phyloP scores from a whole-genome alignment of 805 yeast species.

The Lipomyces sp. region DNA sequence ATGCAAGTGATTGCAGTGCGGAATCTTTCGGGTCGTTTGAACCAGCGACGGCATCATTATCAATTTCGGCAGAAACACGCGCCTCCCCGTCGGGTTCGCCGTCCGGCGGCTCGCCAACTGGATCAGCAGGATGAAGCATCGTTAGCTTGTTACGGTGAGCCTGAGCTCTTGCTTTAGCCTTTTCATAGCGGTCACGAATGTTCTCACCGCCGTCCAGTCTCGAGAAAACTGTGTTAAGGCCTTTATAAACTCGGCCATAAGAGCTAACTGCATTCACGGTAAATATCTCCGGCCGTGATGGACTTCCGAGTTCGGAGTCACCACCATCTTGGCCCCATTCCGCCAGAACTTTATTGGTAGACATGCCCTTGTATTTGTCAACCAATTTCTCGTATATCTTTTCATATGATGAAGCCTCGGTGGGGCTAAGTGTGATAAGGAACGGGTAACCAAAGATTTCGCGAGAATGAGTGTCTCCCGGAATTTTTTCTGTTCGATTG shows the following conservation, averaged over 20 bases:
- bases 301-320: constrained; percentile 12
- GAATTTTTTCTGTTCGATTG: constrained; percentile 15
- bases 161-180: neutral
- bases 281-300: constrained; percentile 26
- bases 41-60: neutral
- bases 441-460: constrained; percentile 77
- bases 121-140: constrained; percentile 9
- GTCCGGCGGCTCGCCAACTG: neutral
- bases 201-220: constrained; percentile 6
- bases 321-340: constrained; percentile 24
- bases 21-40: neutral
- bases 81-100: constrained; percentile 11
- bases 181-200: constrained; percentile 20
- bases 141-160: constrained; percentile 4
- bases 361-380: constrained; percentile 30
- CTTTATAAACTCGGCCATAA: neutral
- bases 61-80: neutral
- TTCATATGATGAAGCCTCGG: constrained; percentile 62
- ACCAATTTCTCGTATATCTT: constrained; percentile 61
- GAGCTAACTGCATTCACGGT: constrained; percentile 9
- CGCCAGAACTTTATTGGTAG: constrained; percentile 24
- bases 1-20: neutral
- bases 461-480: constrained; percentile 40
- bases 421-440: constrained; percentile 60
- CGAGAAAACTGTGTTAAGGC: neutral